Base-by-base conservation (phyloP, 2,329 filamentous ascomycete genomes). In the Coleophoma eucalyptorum region DNA sequence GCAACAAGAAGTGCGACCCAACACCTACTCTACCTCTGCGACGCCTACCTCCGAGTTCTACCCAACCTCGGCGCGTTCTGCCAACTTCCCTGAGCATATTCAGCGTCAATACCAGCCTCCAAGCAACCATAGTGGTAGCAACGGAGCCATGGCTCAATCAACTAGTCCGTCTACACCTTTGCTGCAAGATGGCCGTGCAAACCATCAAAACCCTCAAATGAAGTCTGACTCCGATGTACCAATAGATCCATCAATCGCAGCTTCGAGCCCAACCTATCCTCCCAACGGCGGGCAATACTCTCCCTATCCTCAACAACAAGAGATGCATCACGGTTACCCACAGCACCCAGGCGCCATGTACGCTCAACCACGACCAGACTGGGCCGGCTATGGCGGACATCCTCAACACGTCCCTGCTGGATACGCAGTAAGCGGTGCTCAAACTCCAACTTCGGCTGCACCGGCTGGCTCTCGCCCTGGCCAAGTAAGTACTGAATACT, bases 191-290 rank as follows among this genome's bases (percentile, higher is more conserved):
- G 88, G 78, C 71, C 77, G 78, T 67, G 78, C 80, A 76, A 86
- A 79, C 81, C 84, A 88, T 86, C 86, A 86, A 77, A 80, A 82
- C 76, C 78, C 81, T 71, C 79, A 83, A 80, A 81, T 86, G 76
- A 92, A 90, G 75, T 95, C 92, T 96, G 89, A 96, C 90, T 83
- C 81, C 83, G 87, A 90, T 85, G 84, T 95, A 79, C 90, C 90
- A 87, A 92, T 96, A 97, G 93, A 97, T 95, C 91, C 92, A 67
- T 95, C 91, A 72, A 96, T 97, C 71, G 89, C 91, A 72, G 86
- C 89, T 65, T 89, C 90, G 67, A 96, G 90, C 79, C 92, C 93
- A 54, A 92, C 90, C 64, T 97, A 96, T 70, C 82, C 89, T 62
- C 87, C 90, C 58, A 81, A 84, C 58, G 55, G 51, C 64, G 76